phyloP scores from a whole-genome alignment of 768 basidiomycete genomes.

The Harrya chromipes region DNA sequence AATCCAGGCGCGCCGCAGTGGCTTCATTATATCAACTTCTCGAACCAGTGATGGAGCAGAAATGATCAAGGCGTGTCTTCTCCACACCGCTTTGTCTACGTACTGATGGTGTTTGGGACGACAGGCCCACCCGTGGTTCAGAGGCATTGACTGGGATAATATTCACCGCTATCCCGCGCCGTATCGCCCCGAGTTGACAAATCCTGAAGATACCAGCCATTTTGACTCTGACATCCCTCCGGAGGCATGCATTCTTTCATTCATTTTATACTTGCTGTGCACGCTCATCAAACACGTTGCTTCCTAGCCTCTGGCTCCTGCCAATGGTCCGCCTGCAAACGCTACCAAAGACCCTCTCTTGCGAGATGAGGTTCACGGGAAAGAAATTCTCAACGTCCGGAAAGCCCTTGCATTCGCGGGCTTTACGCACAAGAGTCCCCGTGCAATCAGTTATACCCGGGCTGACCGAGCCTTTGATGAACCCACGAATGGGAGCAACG shows the following conservation, averaged over 20 bases:
- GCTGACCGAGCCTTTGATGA: conserved; percentile 71
- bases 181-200: conserved; percentile 79
- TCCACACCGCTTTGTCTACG: conserved; percentile 11
- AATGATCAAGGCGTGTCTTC: conserved; percentile 69
- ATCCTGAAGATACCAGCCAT: conserved; percentile 88
- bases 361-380: conserved; percentile 80
- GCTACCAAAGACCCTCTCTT: conserved; percentile 89
- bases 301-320: conserved; percentile 79
- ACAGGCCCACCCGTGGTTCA: conserved; percentile 88
- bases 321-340: conserved; percentile 80
- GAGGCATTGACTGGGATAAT: conserved; percentile 84
- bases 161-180: conserved; percentile 84
- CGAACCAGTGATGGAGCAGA: conserved; percentile 80
- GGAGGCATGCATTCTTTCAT: conserved; percentile 57
- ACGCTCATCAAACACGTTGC: conserved; percentile 30
- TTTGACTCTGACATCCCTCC: conserved; percentile 94
- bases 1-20: conserved; percentile 69
- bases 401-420: conserved; percentile 91
- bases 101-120: conserved; percentile 16
- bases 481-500: conserved; percentile 48
- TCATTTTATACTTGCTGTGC: conserved; percentile 13
- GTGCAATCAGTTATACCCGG: conserved; percentile 70
- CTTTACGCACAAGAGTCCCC: conserved; percentile 88
- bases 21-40: conserved; percentile 53
- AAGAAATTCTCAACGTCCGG: conserved; percentile 82